phyloP scores from a whole-genome alignment of 1,139 yeast genomes.

The Candida tunisiensis region DNA sequence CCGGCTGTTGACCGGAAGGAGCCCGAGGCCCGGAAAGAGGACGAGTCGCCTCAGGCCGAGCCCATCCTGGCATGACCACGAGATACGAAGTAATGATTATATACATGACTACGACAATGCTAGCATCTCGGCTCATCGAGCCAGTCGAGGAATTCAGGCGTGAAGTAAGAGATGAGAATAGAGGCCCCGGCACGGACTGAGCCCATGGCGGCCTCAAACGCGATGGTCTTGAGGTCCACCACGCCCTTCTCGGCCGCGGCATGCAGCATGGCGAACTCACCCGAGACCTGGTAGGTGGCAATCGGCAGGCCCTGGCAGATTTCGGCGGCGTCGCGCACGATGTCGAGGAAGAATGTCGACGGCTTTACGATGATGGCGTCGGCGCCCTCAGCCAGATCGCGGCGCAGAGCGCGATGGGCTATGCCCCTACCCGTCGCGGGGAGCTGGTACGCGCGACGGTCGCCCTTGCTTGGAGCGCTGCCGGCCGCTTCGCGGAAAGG shows the following conservation, averaged over 20 bases:
- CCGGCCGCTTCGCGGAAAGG: conserved; percentile 98
- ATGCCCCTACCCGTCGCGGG: conserved; percentile 90
- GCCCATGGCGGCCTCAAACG: conserved; percentile 85
- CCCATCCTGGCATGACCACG: conserved; percentile 1
- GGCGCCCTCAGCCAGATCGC: conserved; percentile 88
- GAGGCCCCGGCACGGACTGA: conserved; percentile 94
- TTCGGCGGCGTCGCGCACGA: conserved; percentile 74
- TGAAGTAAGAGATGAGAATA: conserved; percentile 75
- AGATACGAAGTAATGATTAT: not conserved
- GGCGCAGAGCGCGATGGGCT: conserved; percentile 75
- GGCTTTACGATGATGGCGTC: conserved; percentile 95
- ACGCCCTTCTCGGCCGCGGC: conserved; percentile 97
- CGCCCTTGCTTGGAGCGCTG: conserved; percentile 78
- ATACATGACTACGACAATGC: not conserved
- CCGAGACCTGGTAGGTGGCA: conserved; percentile 93
- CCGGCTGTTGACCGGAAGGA: conserved; percentile 13
- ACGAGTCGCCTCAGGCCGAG: conserved; percentile 6
- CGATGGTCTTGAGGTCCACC: conserved; percentile 75
- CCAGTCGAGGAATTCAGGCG: conserved; percentile 97
- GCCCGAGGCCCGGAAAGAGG: conserved; percentile 8
- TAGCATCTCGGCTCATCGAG: conserved; percentile 24
- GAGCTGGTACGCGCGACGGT: conserved; percentile 81
- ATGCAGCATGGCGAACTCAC: conserved; percentile 95
- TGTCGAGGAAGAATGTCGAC: conserved; percentile 88
- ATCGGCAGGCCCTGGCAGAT: conserved; percentile 75